Conservation (phyloP, 2,329 filamentous ascomycete genomes). For the Aspergillus sp. region DNA sequence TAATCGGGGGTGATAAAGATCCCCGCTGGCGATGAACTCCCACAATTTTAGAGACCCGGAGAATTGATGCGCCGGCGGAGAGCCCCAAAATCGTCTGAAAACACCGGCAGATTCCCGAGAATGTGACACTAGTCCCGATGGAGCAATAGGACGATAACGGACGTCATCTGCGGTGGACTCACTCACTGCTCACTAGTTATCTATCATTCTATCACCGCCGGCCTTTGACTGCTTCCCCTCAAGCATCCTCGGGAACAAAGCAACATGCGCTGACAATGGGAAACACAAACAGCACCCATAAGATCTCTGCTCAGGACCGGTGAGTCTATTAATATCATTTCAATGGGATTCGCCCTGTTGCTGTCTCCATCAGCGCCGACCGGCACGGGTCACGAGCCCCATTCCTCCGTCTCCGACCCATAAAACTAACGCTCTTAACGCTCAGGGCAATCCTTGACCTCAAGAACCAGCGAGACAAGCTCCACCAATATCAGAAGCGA, state of each 20-base stretch:
- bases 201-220: slow-evolving; percentile 4
- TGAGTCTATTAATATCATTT: slow-evolving; percentile 46
- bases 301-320: slow-evolving; percentile 83
- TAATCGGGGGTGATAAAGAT: slow-evolving; percentile 2
- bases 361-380: not conserved
- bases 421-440: not conserved
- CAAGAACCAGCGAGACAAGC: slow-evolving; percentile 95
- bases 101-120: not conserved
- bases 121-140: not conserved
- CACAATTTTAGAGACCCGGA: slow-evolving; percentile 23
- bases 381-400: not conserved
- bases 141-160: not conserved
- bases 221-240: not conserved
- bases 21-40: slow-evolving; percentile 13
- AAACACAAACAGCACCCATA: slow-evolving; percentile 64
- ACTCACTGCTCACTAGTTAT: no score
- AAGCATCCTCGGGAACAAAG: slow-evolving; percentile 3
- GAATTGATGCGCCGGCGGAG: slow-evolving; percentile 18
- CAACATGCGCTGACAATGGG: slow-evolving; percentile 57
- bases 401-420: not conserved
- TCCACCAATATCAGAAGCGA: slow-evolving; percentile 92
- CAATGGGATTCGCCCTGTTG: not conserved
- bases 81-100: not conserved
- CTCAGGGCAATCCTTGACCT: slow-evolving; percentile 91
- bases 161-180: slow-evolving; percentile 7